Evolutionary conservation across 345 rosid genomes (phyloP).

Genomic region (Odontarrhena argentea): DNA sequence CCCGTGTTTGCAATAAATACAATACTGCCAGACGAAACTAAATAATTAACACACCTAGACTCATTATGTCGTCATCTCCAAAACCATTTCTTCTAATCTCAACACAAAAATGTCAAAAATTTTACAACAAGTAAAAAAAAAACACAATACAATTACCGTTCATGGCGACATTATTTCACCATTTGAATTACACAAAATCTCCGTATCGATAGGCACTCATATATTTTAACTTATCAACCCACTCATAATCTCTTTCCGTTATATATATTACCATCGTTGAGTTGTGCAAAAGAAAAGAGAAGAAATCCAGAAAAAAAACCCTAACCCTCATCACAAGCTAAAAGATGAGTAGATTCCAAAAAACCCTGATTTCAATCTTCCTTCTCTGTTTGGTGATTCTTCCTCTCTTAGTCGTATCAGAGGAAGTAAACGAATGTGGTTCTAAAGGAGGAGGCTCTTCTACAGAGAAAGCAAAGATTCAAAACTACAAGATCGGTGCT

Average conservation of each 20-base stretch:
- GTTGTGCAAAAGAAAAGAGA: constrained; percentile 19
- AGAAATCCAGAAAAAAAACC: background rate
- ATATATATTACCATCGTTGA: constrained; percentile 17
- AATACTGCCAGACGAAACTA: background rate
- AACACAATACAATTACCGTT: constrained; percentile 16
- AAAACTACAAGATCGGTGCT: constrained; percentile 48
- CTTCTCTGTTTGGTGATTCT: constrained; percentile 1
- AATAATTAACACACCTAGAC: constrained; percentile 3
- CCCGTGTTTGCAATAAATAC: background rate
- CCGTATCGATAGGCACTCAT: constrained; percentile 2
- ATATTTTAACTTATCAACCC: background rate
- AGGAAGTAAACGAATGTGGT: constrained; percentile 29
- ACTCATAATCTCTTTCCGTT: background rate
- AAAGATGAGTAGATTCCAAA: constrained; percentile 25
- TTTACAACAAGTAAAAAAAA: background rate
- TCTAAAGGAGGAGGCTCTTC: constrained; percentile 25
- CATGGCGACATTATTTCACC: constrained; percentile 30
- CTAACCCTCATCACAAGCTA: constrained; percentile 28
- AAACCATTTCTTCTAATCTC: background rate
- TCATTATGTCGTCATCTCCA: constrained; percentile 36
- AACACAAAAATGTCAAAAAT: background rate
- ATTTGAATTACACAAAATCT: background rate
- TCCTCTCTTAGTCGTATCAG: constrained; percentile 30
- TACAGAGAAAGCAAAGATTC: constrained; percentile 35
- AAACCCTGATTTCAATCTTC: constrained; percentile 16